Conservation (phyloP, 2,329 filamentous ascomycete species). For the Colletotrichum kahawae region DNA sequence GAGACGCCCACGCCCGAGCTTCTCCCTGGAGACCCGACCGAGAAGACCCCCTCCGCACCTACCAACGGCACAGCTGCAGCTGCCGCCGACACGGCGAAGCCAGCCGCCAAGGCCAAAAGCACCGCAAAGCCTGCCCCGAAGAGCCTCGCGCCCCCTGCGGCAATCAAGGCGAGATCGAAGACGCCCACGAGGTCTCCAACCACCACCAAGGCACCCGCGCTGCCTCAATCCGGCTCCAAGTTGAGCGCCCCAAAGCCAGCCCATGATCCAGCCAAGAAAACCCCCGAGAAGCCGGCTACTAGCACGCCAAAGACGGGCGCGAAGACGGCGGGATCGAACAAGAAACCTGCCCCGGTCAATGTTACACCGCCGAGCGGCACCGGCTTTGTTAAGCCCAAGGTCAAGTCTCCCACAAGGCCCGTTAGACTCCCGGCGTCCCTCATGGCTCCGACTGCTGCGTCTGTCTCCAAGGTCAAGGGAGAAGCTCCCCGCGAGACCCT, state of each 20-base stretch:
- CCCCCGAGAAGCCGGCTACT: slow-evolving; percentile 39
- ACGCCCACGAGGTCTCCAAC: slow-evolving; percentile 40
- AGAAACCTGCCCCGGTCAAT: slow-evolving; percentile 50
- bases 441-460: slow-evolving; percentile 73
- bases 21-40: slow-evolving; percentile 32
- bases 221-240: slow-evolving; percentile 33
- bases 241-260: slow-evolving; percentile 28
- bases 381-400: slow-evolving; percentile 62
- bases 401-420: slow-evolving; percentile 73
- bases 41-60: slow-evolving; percentile 4
- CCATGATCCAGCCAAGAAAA: slow-evolving; percentile 11
- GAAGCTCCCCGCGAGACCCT: slow-evolving; percentile 28
- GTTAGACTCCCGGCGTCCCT: slow-evolving; percentile 70
- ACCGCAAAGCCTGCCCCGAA: slow-evolving; percentile 33
- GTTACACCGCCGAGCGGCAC: slow-evolving; percentile 40
- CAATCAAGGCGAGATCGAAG: slow-evolving; percentile 33
- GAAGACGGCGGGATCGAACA: slow-evolving; percentile 38
- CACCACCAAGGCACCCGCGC: slow-evolving; percentile 42
- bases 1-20: slow-evolving; percentile 39
- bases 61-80: slow-evolving; percentile 28
- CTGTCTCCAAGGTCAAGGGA: slow-evolving; percentile 61
- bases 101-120: slow-evolving; percentile 19
- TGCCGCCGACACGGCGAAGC: slow-evolving; percentile 28
- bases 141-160: slow-evolving; percentile 26
- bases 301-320: slow-evolving; percentile 29